Percentiles rank a stretch among this genome's conserved stretches.
These are phyloP conservation scores for Dryas integrifolia DNA, from an alignment of 331 rosid species.

Conservation along the genomic window DNA sequence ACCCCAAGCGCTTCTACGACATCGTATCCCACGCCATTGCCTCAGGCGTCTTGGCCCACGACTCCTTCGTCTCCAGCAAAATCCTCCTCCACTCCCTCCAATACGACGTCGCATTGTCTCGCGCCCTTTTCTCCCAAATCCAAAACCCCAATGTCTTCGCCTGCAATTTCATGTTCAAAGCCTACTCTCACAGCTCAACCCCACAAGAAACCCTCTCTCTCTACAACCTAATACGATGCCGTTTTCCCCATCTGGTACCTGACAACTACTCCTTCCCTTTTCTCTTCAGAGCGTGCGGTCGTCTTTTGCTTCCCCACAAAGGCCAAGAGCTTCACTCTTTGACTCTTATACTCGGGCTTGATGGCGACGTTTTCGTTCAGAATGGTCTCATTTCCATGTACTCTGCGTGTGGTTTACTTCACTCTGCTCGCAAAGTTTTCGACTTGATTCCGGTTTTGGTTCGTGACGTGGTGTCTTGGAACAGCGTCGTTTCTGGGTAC, in stretches of 20 bases:
- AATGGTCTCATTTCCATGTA: constrained; percentile 19
- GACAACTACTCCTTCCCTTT: constrained; percentile 25
- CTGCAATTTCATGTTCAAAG: constrained; percentile 32
- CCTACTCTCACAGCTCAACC: constrained; percentile 6
- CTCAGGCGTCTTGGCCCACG: constrained; percentile 12
- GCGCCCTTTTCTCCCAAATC: constrained; percentile 19
- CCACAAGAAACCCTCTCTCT: constrained; percentile 11
- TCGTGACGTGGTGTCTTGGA: constrained; percentile 25
- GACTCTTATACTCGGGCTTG: constrained; percentile 5
- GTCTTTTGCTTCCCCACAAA: constrained; percentile 2
- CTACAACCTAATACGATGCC: constrained; percentile 22
- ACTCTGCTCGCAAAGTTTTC: constrained; percentile 16
- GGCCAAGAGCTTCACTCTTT: constrained; percentile 30
- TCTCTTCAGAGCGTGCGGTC: constrained; percentile 19
- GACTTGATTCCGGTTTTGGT: constrained; percentile 2
- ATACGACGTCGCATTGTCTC: constrained; percentile 7
- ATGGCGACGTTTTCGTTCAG: constrained; percentile 20
- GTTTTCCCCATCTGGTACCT: neutral
- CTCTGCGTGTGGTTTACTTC: constrained; percentile 8
- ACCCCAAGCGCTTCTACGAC: neutral
- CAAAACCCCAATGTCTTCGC: constrained; percentile 30
- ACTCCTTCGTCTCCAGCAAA: constrained; percentile 12
- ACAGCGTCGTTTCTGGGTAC: constrained; percentile 18
- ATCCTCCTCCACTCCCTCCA: constrained; percentile 23
- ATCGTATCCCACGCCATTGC: constrained; percentile 14